Evolutionary conservation across 2,329 filamentous ascomycete genomes (phyloP).

Genomic region (Raffaelea albimanens): DNA sequence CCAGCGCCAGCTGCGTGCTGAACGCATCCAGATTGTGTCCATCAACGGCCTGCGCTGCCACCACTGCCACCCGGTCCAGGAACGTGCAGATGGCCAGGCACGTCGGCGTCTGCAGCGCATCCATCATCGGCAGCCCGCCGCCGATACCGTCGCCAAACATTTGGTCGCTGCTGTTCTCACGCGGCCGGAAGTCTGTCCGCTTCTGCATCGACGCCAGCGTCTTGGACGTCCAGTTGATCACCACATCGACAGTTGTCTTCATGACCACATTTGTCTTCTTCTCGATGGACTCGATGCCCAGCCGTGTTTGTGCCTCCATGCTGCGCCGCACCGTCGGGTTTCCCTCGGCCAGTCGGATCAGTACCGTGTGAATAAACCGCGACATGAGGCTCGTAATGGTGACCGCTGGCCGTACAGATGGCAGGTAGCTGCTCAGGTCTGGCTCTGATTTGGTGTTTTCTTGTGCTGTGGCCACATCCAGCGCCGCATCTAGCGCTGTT

Average conservation of each 20-base stretch:
- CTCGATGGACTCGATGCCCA: conserved; percentile 69
- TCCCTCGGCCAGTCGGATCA: conserved; percentile 79
- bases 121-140: conserved; percentile 39
- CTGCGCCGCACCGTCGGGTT: conserved; percentile 85
- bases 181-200: conserved; percentile 84
- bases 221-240: conserved; percentile 65
- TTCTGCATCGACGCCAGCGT: conserved; percentile 62
- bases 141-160: conserved; percentile 32
- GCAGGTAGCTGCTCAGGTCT: conserved; percentile 70
- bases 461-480: conserved; percentile 64
- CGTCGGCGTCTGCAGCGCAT: conserved; percentile 76
- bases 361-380: conserved; percentile 80
- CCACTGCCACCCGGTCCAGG: conserved; percentile 55
- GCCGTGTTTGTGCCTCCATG: conserved; percentile 74
- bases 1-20: conserved; percentile 72
- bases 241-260: conserved; percentile 52
- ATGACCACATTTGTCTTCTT: conserved; percentile 63
- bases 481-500: conserved; percentile 57
- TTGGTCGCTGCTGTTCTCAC: conserved; percentile 61
- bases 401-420: conserved; percentile 69
- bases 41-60: conserved; percentile 61
- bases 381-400: conserved; percentile 90
- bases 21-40: conserved; percentile 77
- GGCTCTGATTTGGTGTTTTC: conserved; percentile 77
- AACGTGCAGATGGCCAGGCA: conserved; percentile 77